Percentiles rank a stretch among this genome's conserved stretches.
Conservation (phyloP, 257 asterid genomes). For the Lithospermum erythrorhizon region DNA sequence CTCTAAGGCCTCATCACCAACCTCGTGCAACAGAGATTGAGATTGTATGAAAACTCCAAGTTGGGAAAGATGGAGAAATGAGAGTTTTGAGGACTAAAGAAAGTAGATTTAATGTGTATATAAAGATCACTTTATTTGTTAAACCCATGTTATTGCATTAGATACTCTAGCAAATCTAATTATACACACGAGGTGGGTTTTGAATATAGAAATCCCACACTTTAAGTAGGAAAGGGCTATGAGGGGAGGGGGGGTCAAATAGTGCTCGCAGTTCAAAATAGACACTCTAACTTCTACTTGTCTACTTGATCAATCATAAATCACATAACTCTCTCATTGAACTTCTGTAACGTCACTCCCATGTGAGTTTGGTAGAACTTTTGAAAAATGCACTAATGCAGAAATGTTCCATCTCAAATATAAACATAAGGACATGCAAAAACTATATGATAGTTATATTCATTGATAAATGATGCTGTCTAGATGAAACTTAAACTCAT, state of each 20-base stretch:
- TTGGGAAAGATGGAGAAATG: background rate
- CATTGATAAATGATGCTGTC: too few species aligned
- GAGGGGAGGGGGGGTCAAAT: background rate
- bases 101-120: too few species aligned
- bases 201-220: too few species aligned
- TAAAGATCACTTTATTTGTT: too few species aligned
- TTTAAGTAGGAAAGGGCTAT: background rate
- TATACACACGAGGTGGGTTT: too few species aligned
- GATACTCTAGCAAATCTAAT: too few species aligned
- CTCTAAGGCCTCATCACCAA: background rate
- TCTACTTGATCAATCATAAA: background rate
- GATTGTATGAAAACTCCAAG: background rate
- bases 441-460: too few species aligned
- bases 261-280: too few species aligned
- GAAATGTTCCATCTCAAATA: too few species aligned
- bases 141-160: too few species aligned
- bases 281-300: too few species aligned
- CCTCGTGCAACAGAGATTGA: background rate
- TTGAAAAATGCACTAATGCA: background rate
- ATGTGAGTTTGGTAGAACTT: background rate
- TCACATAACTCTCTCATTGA: background rate
- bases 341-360: background rate
- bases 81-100: background rate
- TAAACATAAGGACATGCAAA: too few species aligned
- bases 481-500: conserved; percentile 48